Conservation (phyloP, 139 green algal genomes). For the Asterochloris erici region DNA sequence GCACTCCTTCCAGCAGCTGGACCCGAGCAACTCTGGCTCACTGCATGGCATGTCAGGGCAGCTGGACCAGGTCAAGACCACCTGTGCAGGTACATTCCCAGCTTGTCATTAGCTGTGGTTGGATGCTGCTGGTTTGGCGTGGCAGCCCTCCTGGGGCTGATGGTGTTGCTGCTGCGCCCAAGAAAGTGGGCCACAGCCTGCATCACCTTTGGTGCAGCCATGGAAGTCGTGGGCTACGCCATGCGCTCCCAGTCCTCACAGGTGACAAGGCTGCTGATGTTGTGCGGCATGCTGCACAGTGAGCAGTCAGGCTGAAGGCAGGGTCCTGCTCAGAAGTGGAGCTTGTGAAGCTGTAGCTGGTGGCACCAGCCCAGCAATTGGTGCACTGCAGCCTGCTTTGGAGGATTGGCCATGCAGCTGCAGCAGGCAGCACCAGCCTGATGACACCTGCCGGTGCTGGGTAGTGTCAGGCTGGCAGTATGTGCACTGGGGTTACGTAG, state of each 20-base stretch:
- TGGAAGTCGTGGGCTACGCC: slow-evolving; percentile 11
- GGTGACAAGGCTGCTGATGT: background rate
- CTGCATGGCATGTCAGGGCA: no score
- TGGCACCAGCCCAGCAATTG: background rate
- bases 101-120: background rate
- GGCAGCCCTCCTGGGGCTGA: background rate
- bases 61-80: no score
- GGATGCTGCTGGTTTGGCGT: slow-evolving; percentile 3
- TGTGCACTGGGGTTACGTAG: no score
- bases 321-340: background rate
- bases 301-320: background rate
- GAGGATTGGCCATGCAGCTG: background rate
- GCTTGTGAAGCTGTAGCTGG: background rate
- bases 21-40: no score
- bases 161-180: background rate
- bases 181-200: background rate
- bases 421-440: background rate
- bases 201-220: background rate
- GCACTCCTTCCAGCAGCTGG: no score
- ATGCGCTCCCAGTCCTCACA: slow-evolving; percentile 2
- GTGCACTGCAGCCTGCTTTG: background rate
- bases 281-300: no score
- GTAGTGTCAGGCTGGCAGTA: no score
- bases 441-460: background rate
- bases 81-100: background rate